Evolutionary conservation across 352 stramenopile species (phyloP).

Genomic region (Pythium periplocum): DNA sequence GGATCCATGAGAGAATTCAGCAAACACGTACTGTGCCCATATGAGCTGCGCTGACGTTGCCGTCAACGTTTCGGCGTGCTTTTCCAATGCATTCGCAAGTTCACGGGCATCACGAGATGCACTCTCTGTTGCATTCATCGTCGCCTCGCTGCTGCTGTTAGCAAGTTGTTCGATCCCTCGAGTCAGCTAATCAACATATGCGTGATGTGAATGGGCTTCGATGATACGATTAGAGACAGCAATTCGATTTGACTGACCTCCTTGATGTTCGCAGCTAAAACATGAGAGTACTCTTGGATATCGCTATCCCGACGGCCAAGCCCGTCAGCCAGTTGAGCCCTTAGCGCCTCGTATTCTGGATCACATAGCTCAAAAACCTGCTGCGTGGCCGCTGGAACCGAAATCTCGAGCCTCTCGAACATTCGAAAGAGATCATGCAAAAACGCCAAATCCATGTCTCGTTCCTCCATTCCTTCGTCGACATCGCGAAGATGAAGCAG

Average conservation of each 20-base stretch:
- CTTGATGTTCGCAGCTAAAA: conserved; percentile 16
- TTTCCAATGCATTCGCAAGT: conserved; percentile 19
- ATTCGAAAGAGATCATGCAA: conserved; percentile 34
- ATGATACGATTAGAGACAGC: not conserved
- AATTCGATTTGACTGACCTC: conserved; percentile 8
- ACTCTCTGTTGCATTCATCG: conserved; percentile 25
- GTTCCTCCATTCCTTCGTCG: conserved; percentile 35
- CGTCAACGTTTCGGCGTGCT: conserved; percentile 22
- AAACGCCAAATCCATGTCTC: conserved; percentile 44
- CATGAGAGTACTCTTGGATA: conserved; percentile 20
- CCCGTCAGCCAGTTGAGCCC: conserved; percentile 14
- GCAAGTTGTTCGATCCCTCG: conserved; percentile 21
- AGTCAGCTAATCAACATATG: conserved; percentile 3
- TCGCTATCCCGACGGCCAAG: conserved; percentile 17
- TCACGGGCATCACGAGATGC: conserved; percentile 26
- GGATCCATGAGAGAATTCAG: conserved; percentile 25
- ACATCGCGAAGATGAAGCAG: conserved; percentile 47
- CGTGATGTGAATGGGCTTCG: too few relatives aligned
- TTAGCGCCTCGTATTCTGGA: conserved; percentile 24
- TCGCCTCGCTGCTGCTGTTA: conserved; percentile 23
- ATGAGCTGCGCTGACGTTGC: conserved; percentile 23
- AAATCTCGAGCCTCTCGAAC: conserved; percentile 28
- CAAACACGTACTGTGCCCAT: conserved; percentile 35
- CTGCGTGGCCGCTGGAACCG: conserved; percentile 18
- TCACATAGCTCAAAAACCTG: conserved; percentile 26